phyloP scores from a whole-genome alignment of 1,284 basidiomycete species.

The Grifola frondosa region DNA sequence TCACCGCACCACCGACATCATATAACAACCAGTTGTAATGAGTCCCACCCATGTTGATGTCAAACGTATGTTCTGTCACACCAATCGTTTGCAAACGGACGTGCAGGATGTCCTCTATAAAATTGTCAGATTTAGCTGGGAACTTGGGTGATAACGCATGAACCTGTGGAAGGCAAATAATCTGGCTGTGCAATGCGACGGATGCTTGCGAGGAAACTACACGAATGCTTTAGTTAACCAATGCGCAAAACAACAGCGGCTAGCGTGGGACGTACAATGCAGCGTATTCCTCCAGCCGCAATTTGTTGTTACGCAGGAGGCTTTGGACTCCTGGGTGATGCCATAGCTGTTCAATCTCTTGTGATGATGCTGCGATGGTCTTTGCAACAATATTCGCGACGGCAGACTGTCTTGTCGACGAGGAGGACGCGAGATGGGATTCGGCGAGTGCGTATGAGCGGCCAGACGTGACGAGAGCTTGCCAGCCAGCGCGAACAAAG shows the following conservation, averaged over 20 bases:
- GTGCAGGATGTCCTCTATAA: slow-evolving; percentile 69
- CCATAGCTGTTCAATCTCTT: slow-evolving; percentile 65
- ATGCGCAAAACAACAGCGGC: slow-evolving; percentile 1
- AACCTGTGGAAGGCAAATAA: slow-evolving; percentile 69
- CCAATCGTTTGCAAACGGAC: slow-evolving; percentile 78
- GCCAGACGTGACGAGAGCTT: slow-evolving; percentile 51
- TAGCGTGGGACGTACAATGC: slow-evolving; percentile 55
- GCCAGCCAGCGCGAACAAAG: slow-evolving; percentile 69
- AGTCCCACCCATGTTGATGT: slow-evolving; percentile 58
- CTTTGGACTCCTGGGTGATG: slow-evolving; percentile 60
- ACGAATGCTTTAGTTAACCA: slow-evolving; percentile 7
- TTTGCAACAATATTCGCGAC: slow-evolving; percentile 54
- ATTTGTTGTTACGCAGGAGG: slow-evolving; percentile 53
- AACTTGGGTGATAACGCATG: slow-evolving; percentile 10
- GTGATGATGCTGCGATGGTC: slow-evolving; percentile 46
- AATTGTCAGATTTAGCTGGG: slow-evolving; percentile 2
- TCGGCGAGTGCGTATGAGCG: slow-evolving; percentile 41
- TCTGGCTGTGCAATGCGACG: slow-evolving; percentile 64
- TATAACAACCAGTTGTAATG: slow-evolving; percentile 74
- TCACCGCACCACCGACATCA: slow-evolving; percentile 77
- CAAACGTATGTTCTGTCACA: slow-evolving; percentile 72
- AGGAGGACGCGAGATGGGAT: slow-evolving; percentile 30
- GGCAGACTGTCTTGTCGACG: slow-evolving; percentile 34
- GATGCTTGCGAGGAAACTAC: slow-evolving; percentile 67
- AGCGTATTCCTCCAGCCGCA: slow-evolving; percentile 74